Evolutionary conservation across 169 alveolate species (phyloP).

Genomic region (Eimeria acervulina): DNA sequence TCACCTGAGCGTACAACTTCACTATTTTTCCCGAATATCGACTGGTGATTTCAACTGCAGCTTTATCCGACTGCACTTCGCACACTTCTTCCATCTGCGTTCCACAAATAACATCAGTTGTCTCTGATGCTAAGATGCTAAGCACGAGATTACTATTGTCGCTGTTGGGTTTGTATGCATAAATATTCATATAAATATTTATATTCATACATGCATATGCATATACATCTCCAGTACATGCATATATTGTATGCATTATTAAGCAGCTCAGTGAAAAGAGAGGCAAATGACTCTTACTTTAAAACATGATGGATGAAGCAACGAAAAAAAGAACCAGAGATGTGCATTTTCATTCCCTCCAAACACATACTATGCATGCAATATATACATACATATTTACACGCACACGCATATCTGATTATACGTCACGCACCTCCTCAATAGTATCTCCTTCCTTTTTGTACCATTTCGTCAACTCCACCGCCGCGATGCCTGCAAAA

Average conservation of each 20-base stretch:
- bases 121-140: no score
- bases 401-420: no score
- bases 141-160: no score
- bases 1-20: conserved; percentile 91
- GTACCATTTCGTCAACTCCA: conserved; percentile 96
- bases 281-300: neutral
- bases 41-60: conserved; percentile 97
- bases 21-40: conserved; percentile 94
- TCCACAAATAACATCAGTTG: neutral
- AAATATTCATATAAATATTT: no score
- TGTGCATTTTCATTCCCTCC: neutral
- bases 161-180: no score
- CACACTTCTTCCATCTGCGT: conserved; percentile 94
- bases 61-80: conserved; percentile 97
- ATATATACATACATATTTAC: no score
- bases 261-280: neutral
- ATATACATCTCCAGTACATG: no score
- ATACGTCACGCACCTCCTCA: conserved; percentile 89
- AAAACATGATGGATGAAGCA: no score
- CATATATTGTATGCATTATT: no score
- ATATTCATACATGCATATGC: no score
- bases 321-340: neutral
- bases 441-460: conserved; percentile 95
- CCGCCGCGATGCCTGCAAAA: conserved; percentile 94
- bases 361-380: no score